Percentiles rank a stretch among this genome's conserved stretches.
Evolutionary conservation across 2,329 filamentous ascomycete genomes (phyloP).

Genomic region (Phoma sp.): DNA sequence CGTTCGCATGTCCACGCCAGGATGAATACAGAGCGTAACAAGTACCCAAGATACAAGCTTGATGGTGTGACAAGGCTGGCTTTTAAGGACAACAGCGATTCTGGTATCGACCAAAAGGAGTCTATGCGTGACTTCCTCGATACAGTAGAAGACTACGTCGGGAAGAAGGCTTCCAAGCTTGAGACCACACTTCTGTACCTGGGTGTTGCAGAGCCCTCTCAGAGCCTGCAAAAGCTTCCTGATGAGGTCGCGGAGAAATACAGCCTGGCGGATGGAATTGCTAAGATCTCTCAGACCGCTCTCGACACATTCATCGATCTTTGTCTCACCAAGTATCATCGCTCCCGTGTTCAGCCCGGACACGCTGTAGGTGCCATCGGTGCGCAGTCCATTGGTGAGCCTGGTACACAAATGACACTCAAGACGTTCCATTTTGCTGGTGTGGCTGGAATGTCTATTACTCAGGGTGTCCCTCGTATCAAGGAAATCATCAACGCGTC

Average conservation of each 20-base stretch:
- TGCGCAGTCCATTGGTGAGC: constrained; percentile 96
- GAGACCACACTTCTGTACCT: constrained; percentile 49
- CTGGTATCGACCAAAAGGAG: constrained; percentile 64
- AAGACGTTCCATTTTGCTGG: constrained; percentile 99
- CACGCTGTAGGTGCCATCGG: constrained; percentile 96
- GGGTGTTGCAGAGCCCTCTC: constrained; percentile 25
- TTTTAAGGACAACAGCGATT: constrained; percentile 73
- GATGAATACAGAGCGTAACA: constrained; percentile 70
- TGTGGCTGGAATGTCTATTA: constrained; percentile 99
- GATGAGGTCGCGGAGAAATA: constrained; percentile 46
- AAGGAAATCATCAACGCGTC: constrained; percentile 99
- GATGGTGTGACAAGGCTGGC: constrained; percentile 57
- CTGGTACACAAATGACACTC: constrained; percentile 97
- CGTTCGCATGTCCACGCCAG: constrained; percentile 69
- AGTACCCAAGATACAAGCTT: constrained; percentile 48
- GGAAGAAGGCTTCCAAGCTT: constrained; percentile 67
- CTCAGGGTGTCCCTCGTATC: constrained; percentile 98
- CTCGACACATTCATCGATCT: constrained; percentile 77
- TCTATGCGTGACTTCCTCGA: constrained; percentile 82
- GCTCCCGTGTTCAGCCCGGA: constrained; percentile 89
- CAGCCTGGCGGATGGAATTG: constrained; percentile 67
- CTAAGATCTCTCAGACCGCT: constrained; percentile 79
- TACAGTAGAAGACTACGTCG: constrained; percentile 76
- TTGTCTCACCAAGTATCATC: constrained; percentile 88
- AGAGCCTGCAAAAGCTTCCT: constrained; percentile 15